Percentiles rank a stretch among this genome's conserved stretches.
Evolutionary conservation across 768 basidiomycete species (phyloP).

Genomic region (Panellus pusillus): DNA sequence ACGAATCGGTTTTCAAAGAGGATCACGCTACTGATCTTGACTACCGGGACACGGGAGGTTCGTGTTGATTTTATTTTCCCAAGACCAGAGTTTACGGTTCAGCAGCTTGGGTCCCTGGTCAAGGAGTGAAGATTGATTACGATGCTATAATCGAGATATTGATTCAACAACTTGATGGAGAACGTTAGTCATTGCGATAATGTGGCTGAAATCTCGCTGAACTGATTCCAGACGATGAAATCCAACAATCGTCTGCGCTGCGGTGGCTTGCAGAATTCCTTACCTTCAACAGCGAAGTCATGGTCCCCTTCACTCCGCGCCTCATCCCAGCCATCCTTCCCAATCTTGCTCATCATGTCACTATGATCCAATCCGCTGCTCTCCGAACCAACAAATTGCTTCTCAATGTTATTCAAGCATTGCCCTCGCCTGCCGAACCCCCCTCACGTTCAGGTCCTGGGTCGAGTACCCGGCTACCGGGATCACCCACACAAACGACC

Average conservation of each 20-base stretch:
- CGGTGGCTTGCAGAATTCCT: slow-evolving; percentile 92
- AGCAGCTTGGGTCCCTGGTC: slow-evolving; percentile 87
- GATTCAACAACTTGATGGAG: slow-evolving; percentile 78
- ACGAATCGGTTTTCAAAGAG: slow-evolving; percentile 41
- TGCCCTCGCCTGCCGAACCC: slow-evolving; percentile 71
- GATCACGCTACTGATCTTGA: slow-evolving; percentile 51
- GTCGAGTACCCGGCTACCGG: slow-evolving; percentile 37
- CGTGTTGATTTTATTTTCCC: slow-evolving; percentile 14
- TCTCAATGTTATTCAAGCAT: slow-evolving; percentile 78
- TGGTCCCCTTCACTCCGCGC: slow-evolving; percentile 92
- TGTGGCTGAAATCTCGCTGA: slow-evolving; percentile 5
- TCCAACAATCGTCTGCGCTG: slow-evolving; percentile 93
- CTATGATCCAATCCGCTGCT: slow-evolving; percentile 86
- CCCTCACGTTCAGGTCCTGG: slow-evolving; percentile 26
- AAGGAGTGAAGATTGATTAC: slow-evolving; percentile 91
- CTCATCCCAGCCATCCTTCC: slow-evolving; percentile 92
- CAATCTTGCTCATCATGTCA: slow-evolving; percentile 89
- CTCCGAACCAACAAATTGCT: slow-evolving; percentile 84
- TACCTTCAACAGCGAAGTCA: slow-evolving; percentile 83
- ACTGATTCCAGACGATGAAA: slow-evolving; percentile 73
- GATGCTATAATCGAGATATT: slow-evolving; percentile 91
- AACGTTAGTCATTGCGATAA: slow-evolving; percentile 55
- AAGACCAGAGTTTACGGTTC: neutral
- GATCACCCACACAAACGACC: slow-evolving; percentile 58
- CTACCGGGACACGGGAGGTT: slow-evolving; percentile 66